Evolutionary conservation across 1,139 yeast genomes (phyloP).

Genomic region (Zygosaccharomyces pseudobailii): DNA sequence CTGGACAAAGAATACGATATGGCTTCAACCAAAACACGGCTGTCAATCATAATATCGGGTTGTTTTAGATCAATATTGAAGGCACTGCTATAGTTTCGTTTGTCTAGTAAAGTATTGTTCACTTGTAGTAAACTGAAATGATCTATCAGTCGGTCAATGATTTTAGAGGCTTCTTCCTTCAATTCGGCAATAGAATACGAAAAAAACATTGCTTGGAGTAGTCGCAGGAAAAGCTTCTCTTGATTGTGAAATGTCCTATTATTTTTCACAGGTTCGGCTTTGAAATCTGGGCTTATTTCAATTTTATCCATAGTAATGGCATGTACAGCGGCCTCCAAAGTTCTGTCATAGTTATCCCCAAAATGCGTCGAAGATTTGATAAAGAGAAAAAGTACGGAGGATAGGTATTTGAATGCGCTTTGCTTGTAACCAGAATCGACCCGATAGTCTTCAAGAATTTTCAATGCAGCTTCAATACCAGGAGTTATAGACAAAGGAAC

Average conservation of each 20-base stretch:
- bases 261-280: constrained; percentile 45
- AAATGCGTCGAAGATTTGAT: constrained; percentile 56
- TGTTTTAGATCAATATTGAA: constrained; percentile 77
- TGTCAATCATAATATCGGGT: constrained; percentile 66
- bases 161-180: constrained; percentile 57
- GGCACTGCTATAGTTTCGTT: constrained; percentile 61
- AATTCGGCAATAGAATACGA: constrained; percentile 73
- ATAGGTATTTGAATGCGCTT: constrained; percentile 71
- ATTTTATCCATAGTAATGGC: constrained; percentile 45
- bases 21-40: constrained; percentile 67
- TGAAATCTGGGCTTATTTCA: constrained; percentile 31
- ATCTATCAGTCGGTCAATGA: constrained; percentile 64
- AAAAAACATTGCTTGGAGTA: constrained; percentile 67
- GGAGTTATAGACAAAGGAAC: constrained; percentile 77
- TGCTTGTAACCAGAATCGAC: constrained; percentile 62
- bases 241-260: constrained; percentile 51
- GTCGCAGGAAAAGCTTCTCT: constrained; percentile 42
- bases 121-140: constrained; percentile 78
- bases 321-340: constrained; percentile 47
- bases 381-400: constrained; percentile 62
- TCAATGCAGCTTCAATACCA: constrained; percentile 69
- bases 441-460: constrained; percentile 62
- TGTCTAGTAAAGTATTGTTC: constrained; percentile 67
- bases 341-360: constrained; percentile 51
- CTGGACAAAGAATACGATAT: constrained; percentile 77